Evolutionary conservation across 106 monocot genomes (phyloP).

Genomic region (Dioscorea dumetorum): DNA sequence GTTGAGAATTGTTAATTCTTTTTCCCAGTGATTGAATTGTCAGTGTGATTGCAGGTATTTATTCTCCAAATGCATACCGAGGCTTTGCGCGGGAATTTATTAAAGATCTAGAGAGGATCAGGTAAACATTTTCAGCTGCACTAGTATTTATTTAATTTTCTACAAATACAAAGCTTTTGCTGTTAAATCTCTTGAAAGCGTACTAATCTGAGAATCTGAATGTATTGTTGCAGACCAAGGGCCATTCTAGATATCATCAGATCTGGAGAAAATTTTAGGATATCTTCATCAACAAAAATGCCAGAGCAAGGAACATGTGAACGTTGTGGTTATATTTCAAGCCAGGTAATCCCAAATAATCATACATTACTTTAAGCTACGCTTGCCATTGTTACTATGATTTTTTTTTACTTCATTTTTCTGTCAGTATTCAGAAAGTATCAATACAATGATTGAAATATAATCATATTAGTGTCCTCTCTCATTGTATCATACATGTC

Average conservation of each 20-base stretch:
- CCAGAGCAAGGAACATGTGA: slow-evolving; percentile 96
- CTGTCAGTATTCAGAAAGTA: background rate
- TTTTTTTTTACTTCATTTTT: background rate
- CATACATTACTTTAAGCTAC: background rate
- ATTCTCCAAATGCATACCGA: slow-evolving; percentile 99
- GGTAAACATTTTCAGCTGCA: slow-evolving; percentile 21
- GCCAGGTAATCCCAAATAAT: slow-evolving; percentile 52
- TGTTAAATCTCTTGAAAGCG: background rate
- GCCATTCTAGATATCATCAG: slow-evolving; percentile 91
- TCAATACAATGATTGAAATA: background rate
- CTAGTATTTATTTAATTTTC: background rate
- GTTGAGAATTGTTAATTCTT: background rate
- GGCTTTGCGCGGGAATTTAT: slow-evolving; percentile 99
- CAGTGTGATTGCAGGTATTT: slow-evolving; percentile 51
- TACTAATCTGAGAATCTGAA: background rate
- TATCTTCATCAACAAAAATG: slow-evolving; percentile 85
- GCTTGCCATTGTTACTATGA: background rate
- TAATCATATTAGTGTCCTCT: background rate
- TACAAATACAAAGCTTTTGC: background rate
- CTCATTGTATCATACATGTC: background rate
- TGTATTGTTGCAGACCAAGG: slow-evolving; percentile 48
- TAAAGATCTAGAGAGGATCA: slow-evolving; percentile 94
- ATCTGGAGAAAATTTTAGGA: slow-evolving; percentile 94
- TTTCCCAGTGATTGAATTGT: background rate
- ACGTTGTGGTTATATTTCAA: slow-evolving; percentile 97